Evolutionary conservation across 768 basidiomycete genomes (phyloP), one percentile per base, ranked within the genome.

Genomic region (Serendipita sp.): DNA sequence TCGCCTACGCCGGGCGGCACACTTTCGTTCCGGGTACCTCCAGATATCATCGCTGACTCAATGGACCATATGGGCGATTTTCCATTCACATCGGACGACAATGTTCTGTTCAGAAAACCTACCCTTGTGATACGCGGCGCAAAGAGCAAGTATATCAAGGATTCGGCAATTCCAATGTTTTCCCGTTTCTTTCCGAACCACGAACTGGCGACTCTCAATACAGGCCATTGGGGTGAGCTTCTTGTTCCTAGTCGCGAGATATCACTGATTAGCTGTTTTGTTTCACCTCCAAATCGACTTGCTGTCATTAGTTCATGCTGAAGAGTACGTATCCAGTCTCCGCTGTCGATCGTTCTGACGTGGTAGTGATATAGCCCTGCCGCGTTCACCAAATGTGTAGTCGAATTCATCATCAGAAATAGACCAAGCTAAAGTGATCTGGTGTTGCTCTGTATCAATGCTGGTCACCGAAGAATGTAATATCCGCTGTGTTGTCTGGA

Each of bases 101-200:
- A 73, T 16, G 72, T 65, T 2, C 85, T 81, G 77, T 77, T 71
- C 69, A 69, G 75, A 3, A 86, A 86, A 0, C 78, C 75, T 43
- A 81, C 85, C 0, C 72, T 94, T 16, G 84, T 89, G 66, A 75
- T 93, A 63, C 90, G 90, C 68, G 92, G 92, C 3, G 72, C 74
- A n/a, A 82, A 79, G 73, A 90, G 87, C 79, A 79, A 79, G 81
- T 91, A 86, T 72, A 82, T 93, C 69, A 92, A 90, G 66, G 73
- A 77, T 26, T 76, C 81, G 62, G 90, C 93, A 68, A 72, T 83
- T 4, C 80, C 82, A 0, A 66, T 79, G 3, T 79, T 84, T 42
- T 70, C 80, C 64, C 69, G 76, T 30, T 90, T 89, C 72, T 96
- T 95, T 74, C 91, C 92, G 0, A 74, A 77, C 41, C 79, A 82